Base-by-base conservation (phyloP, 192 early-diverging fungal species). In the Linnemannia exigua region DNA sequence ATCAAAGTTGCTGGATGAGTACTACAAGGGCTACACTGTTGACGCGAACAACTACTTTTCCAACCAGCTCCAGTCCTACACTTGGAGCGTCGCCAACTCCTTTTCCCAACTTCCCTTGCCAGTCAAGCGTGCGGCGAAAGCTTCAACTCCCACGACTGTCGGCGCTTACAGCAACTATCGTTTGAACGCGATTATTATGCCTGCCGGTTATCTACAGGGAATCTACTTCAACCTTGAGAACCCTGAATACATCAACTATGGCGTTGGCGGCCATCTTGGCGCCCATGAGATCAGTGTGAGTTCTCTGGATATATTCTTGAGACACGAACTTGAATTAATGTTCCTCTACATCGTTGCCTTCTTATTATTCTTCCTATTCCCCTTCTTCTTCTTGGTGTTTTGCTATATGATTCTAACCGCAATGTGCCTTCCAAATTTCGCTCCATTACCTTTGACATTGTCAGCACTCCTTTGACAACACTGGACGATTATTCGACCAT, bases 221-320 rank as follows among this genome's bases (percentile, higher is more conserved):
- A 94, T 94, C 1, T 89, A 95, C 38, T 96, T 92, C 72, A 76
- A 90, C 46, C 17, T 86, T 1, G 52, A 71, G 8, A 89, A 88
- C 48, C 92, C 94, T 8, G 87, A 84, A 54, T 89, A 89, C 44
- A 33, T 96, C 74, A 95, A 94, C 72, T 96, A 91, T 87, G 74
- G 81, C 48, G 88, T 96, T 19, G 89, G 92, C 70, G 95, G 93
- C 0, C 41, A 96, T 77, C n/a, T n/a, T n/a, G n/a, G n/a, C n/a
- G n/a, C n/a, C n/a, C 95, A 96, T 77, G 95, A 96, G 83, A 77
- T 95, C 9, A 83, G 83, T 7, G 58, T 61, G 28, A 28, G 58
- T 61, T 28, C 16, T 52, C 20, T 22, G 20, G 16, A 2, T 52
- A 19, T 22, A 44, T 44, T 3, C 41, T 9, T 44, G 41, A 44